phyloP scores from a whole-genome alignment of 768 basidiomycete genomes.

The Rhizopogon vesiculosus region DNA sequence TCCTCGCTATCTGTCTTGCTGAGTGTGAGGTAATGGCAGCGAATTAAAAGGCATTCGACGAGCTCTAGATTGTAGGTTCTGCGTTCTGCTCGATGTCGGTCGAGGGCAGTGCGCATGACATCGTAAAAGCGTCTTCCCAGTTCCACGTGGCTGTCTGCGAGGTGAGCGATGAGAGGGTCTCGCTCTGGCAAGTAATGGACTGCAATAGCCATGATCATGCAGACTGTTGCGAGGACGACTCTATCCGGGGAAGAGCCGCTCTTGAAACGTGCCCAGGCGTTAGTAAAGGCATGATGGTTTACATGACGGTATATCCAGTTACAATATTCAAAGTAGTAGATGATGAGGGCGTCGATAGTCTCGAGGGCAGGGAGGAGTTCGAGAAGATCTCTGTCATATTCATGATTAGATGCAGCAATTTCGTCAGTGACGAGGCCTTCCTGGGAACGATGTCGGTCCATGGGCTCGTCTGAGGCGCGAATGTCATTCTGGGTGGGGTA shows the following conservation, averaged over 20 bases:
- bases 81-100: conserved; percentile 56
- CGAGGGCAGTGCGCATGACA: conserved; percentile 59
- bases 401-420: conserved; percentile 38
- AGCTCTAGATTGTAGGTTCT: conserved; percentile 65
- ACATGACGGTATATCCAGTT: conserved; percentile 86
- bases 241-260: conserved; percentile 61
- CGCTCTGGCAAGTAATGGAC: conserved; percentile 65
- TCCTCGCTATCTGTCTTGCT: conserved; percentile 76
- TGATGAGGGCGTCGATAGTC: conserved; percentile 67
- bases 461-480: conserved; percentile 45
- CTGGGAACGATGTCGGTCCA: conserved; percentile 47
- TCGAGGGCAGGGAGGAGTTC: conserved; percentile 59
- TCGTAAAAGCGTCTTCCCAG: conserved; percentile 65
- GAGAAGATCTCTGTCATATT: conserved; percentile 73
- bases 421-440: conserved; percentile 35
- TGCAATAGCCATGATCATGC: conserved; percentile 70
- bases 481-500: conserved; percentile 30
- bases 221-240: conserved; percentile 65
- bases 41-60: conserved; percentile 67
- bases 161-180: conserved; percentile 55
- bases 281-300: conserved; percentile 54
- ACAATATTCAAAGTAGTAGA: conserved; percentile 81
- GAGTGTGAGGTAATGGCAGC: conserved; percentile 68
- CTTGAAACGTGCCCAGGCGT: conserved; percentile 74
- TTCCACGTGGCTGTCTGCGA: conserved; percentile 52